Conservation (phyloP, 208 protist genomes). For the Trypanosoma theileri region DNA sequence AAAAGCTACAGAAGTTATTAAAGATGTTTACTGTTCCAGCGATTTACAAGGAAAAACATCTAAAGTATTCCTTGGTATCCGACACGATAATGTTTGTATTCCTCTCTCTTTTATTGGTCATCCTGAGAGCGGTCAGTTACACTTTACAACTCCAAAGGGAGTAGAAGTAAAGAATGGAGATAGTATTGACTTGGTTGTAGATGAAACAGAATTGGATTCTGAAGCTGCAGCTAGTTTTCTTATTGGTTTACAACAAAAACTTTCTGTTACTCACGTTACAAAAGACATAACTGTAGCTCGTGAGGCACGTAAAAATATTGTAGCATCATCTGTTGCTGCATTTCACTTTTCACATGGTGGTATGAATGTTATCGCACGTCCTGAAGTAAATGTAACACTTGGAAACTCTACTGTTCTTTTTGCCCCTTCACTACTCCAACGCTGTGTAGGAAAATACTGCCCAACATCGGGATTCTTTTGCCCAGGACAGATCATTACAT, state of each 20-base stretch:
- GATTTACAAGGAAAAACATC: slow-evolving; percentile 62
- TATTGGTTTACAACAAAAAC: slow-evolving; percentile 51
- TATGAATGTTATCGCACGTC: slow-evolving; percentile 69
- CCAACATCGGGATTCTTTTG: slow-evolving; percentile 74
- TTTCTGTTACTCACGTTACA: slow-evolving; percentile 47
- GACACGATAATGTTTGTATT: slow-evolving; percentile 45
- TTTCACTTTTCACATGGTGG: slow-evolving; percentile 86
- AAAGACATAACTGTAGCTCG: slow-evolving; percentile 80
- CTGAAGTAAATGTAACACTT: slow-evolving; percentile 61
- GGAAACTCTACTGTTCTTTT: slow-evolving; percentile 55
- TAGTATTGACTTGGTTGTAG: slow-evolving; percentile 67
- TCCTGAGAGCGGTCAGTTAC: slow-evolving; percentile 49
- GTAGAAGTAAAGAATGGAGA: slow-evolving; percentile 32
- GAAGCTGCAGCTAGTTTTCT: slow-evolving; percentile 69
- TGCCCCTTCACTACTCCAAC: slow-evolving; percentile 69
- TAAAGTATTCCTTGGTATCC: slow-evolving; percentile 71
- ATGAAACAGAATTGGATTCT: slow-evolving; percentile 81
- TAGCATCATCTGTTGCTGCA: slow-evolving; percentile 61
- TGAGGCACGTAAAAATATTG: slow-evolving; percentile 66
- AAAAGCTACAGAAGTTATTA: slow-evolving; percentile 63
- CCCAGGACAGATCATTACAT: slow-evolving; percentile 68
- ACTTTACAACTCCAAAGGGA: slow-evolving; percentile 40
- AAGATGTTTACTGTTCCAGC: slow-evolving; percentile 47
- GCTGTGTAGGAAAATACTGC: slow-evolving; percentile 64
- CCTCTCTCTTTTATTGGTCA: slow-evolving; percentile 72